Evolutionary conservation across 208 protist genomes (phyloP).

Genomic region (Crithidia thermophila): DNA sequence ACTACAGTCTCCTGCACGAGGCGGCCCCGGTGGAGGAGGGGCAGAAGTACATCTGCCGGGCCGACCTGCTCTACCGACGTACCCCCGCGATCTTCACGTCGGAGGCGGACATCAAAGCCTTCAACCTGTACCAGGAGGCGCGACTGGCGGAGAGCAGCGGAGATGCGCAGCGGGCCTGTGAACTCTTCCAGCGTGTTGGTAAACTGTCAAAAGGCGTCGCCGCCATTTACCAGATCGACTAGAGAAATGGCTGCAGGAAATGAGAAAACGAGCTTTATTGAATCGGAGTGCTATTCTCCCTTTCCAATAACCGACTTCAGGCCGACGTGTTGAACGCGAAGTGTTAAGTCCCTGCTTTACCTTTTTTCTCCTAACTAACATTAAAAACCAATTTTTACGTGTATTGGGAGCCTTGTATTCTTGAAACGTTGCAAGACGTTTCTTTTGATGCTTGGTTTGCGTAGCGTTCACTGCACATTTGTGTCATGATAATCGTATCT

Average conservation of each 20-base stretch:
- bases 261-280: not conserved
- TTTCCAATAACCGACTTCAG: too few relatives aligned
- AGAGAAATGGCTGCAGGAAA: too few relatives aligned
- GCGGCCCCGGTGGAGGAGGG: slow-evolving; percentile 68
- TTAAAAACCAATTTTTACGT: too few relatives aligned
- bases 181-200: slow-evolving; percentile 73
- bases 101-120: slow-evolving; percentile 63
- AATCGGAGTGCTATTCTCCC: not conserved
- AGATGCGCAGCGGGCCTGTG: slow-evolving; percentile 65
- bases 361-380: too few relatives aligned
- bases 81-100: slow-evolving; percentile 71
- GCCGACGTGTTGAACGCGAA: too few relatives aligned
- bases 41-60: slow-evolving; percentile 89
- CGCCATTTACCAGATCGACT: slow-evolving; percentile 81
- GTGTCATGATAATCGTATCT: too few relatives aligned
- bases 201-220: slow-evolving; percentile 79
- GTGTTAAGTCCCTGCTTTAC: too few relatives aligned
- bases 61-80: slow-evolving; percentile 81
- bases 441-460: too few relatives aligned
- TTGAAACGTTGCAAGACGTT: too few relatives aligned
- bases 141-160: slow-evolving; percentile 74
- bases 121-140: slow-evolving; percentile 78
- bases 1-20: slow-evolving; percentile 89
- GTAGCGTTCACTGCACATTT: too few relatives aligned
- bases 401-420: too few relatives aligned